Base-by-base conservation (phyloP, 1,139 yeast genomes). In the Kluyveromyces marxianus region DNA sequence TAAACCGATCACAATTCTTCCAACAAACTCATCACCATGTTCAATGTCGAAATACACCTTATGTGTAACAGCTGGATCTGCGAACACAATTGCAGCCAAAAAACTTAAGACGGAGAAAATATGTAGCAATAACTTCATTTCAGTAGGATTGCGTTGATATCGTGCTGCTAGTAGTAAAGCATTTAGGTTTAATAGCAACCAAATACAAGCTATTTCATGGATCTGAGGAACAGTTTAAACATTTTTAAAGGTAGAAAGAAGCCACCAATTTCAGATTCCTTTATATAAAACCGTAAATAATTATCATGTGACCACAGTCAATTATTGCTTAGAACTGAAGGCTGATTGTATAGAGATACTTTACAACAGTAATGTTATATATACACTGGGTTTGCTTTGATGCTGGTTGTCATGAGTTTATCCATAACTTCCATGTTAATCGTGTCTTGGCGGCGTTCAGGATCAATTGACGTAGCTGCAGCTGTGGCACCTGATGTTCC, bases 1-100 rank as follows among this genome's bases (percentile, higher is more conserved):
- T 49, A 84, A 68, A 0, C 90, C 94, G 55, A 84, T 68, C 50
- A 79, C 77, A 52, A 84, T 69, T 48, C 79, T 73, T n/a, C 92
- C 94, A 45, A 82, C 63, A 5, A 70, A 58, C 54, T 73, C 65
- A 37, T 72, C 81, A 39, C 75, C 85, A 56, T 82, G 85, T 45
- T 73, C 67, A 44, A 84, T 66, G 50, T 77, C 81, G 57, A 83
- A 78, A 57, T 65, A 76, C 8, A 83, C 85, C 54, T 74, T 74
- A 59, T 79, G 77, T 39, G 89, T 81, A 51, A 80, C 58, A 32
- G 76, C 76, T 7, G 88, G 86, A 55, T 79, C 81, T 37, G 69
- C 52, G 4, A 49, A 45, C 29, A 45, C 52, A 25, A 31, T 35
- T 10, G 42, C 42, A n/a, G 41, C 35, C 26, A 46, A 26, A 4